Evolutionary conservation across 176 grass and related monocot genomes (phyloP), one percentile per base, ranked within the genome.

Genomic region (Zoysia japonica): DNA sequence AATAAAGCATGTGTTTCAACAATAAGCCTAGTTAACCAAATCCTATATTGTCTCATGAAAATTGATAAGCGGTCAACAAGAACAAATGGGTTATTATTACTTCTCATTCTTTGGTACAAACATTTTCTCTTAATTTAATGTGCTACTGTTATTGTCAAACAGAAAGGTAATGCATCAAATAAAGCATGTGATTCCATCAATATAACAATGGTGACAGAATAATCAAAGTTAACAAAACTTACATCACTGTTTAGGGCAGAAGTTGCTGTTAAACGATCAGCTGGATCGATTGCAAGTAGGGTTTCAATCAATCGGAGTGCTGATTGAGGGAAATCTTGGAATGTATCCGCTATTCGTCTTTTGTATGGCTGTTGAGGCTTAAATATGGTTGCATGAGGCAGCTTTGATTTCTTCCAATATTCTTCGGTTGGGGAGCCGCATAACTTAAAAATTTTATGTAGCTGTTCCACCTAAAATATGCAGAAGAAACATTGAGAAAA

Each of bases 381-480:
- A 82, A 94, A 94, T 85, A 94, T 94, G 11, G 92, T 94, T 53
- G 92, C 92, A 87, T 94, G 89, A 54, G 89, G 92, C 81, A 94
- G 79, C 81, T 94, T 94, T 15, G 92, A 94, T 61, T 94, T 94
- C 83, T 91, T 94, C 92, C 92, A 94, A 69, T 91, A 94, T 79
- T 94, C 92, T 88, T 94, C 92, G 14, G 89, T 84, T 0, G 92
- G 92, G 74, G 92, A 94, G 78, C 92, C 92, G 5, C 92, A 94
- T 64, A 94, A 69, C 84, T 94, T 94, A 91, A 94, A 94, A 80
- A 94, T 94, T 79, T 94, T 94, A 91, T 94, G 92, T 73, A 94
- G 78, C 56, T 94, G 92, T 74, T 94, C 92, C 87, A 94, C 92
- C 92, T 94, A 79, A 53, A 75, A 71, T 78, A 79, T 37, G 40